Evolutionary conservation across 2,329 filamentous ascomycete species (phyloP), one percentile per base, ranked within the genome.

Genomic region (Cladophialophora exuberans): DNA sequence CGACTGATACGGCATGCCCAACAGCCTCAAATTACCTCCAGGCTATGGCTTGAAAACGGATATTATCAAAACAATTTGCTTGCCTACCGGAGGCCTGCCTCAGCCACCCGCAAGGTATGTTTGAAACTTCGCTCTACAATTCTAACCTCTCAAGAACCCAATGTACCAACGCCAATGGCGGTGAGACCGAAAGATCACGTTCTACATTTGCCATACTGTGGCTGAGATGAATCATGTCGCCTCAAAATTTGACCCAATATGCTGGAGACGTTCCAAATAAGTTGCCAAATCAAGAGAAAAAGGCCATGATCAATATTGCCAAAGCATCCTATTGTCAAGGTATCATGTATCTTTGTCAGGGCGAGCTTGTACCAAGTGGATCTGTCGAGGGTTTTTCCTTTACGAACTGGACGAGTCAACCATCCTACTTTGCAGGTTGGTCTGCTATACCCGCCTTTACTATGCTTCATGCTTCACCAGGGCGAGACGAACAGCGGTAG

Each of bases 21-120:
- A n/a, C n/a, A n/a, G n/a, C n/a, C n/a, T n/a, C n/a, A n/a, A n/a
- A n/a, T n/a, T n/a, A n/a, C n/a, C n/a, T n/a, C n/a, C n/a, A n/a
- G n/a, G n/a, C n/a, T n/a, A n/a, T n/a, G n/a, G n/a, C n/a, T n/a
- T 13, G 20, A 42, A 42, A 25, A 4, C 38, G 38, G n/a, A n/a
- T 42, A 5, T n/a, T 4, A 4, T 25, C 20, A 42, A 18, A 25
- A 23, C 20, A 25, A 42, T 3, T n/a, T n/a, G n/a, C 28, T 31
- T 31, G 10, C 9, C 22, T 10, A 9, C 23, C 15, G 38, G 13
- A 26, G 18, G 26, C 25, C 36, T 42, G 17, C 17, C 28, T 33
- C 46, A 41, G 22, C 31, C 46, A 39, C n/a, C 46, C 41, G 33
- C 39, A 38, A 45, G 52, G 52, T 51, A 55, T 17, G 31, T 45